Conservation (phyloP, 1,284 basidiomycete species). For the Ganoderma boninense region DNA sequence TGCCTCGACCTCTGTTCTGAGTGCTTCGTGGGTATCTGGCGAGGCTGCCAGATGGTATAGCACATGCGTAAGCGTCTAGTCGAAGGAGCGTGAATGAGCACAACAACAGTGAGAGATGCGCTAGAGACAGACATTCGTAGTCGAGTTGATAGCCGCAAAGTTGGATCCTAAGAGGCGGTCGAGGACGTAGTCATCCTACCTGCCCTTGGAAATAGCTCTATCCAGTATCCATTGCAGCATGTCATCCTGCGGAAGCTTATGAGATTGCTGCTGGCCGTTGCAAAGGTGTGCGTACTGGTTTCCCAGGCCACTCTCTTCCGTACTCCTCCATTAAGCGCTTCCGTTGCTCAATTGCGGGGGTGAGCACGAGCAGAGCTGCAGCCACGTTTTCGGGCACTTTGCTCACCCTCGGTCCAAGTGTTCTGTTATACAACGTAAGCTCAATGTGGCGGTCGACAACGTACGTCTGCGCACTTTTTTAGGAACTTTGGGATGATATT, state of each 20-base stretch:
- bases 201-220: background rate
- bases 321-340: background rate
- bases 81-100: no score
- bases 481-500: background rate
- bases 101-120: no score
- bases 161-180: background rate
- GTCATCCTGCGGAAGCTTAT: background rate
- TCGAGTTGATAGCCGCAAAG: constrained; percentile 24
- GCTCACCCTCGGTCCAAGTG: background rate
- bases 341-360: background rate
- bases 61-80: constrained; percentile 42
- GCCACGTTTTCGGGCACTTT: background rate
- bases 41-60: constrained; percentile 51
- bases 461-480: background rate
- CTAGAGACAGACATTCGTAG: background rate
- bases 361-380: background rate
- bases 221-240: constrained; percentile 1
- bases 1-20: constrained; percentile 50
- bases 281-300: background rate
- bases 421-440: no score
- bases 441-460: no score
- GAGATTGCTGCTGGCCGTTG: background rate
- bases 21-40: constrained; percentile 54
- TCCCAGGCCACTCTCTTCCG: background rate
- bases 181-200: background rate